These are phyloP conservation scores for Pseudohyphozyma bogoriensis DNA, from an alignment of 768 basidiomycete genomes.

Conservation along the genomic window DNA sequence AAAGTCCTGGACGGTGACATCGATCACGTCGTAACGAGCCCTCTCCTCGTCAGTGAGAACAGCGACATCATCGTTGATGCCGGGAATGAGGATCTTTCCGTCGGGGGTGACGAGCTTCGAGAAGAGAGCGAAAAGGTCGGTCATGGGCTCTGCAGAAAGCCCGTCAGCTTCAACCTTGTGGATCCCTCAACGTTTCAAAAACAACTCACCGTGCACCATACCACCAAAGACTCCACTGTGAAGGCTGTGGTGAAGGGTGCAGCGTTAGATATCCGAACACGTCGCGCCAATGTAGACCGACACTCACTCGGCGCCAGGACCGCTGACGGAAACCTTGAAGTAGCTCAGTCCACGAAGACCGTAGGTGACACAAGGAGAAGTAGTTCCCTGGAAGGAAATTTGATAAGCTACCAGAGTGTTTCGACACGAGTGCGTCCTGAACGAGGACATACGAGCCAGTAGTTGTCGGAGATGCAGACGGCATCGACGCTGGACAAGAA, in stretches of 20 bases:
- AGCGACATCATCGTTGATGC: constrained; percentile 65
- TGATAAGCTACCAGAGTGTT: not conserved
- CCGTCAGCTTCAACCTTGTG: constrained; percentile 39
- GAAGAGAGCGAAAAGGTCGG: constrained; percentile 74
- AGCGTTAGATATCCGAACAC: too few species aligned
- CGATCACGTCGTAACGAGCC: constrained; percentile 59
- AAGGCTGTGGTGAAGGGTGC: too few species aligned
- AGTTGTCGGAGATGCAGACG: constrained; percentile 90
- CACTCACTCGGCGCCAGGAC: constrained; percentile 78
- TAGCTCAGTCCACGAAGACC: constrained; percentile 64
- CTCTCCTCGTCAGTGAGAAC: constrained; percentile 62
- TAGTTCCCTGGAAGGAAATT: constrained; percentile 32
- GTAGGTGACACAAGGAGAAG: constrained; percentile 38
- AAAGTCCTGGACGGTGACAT: constrained; percentile 58
- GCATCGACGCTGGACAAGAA: constrained; percentile 85
- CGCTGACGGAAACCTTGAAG: constrained; percentile 69
- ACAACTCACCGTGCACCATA: constrained; percentile 49
- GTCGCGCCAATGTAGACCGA: too few species aligned
- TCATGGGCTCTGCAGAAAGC: constrained; percentile 79
- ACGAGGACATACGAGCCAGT: constrained; percentile 50
- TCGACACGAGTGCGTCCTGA: not conserved
- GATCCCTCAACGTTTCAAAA: too few species aligned
- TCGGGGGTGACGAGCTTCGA: constrained; percentile 66
- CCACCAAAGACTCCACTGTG: constrained; percentile 83
- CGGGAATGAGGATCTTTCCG: constrained; percentile 80